Percentiles rank a stretch among this genome's conserved stretches.
phyloP scores from a whole-genome alignment of 768 basidiomycete species.

The Russula sp. region DNA sequence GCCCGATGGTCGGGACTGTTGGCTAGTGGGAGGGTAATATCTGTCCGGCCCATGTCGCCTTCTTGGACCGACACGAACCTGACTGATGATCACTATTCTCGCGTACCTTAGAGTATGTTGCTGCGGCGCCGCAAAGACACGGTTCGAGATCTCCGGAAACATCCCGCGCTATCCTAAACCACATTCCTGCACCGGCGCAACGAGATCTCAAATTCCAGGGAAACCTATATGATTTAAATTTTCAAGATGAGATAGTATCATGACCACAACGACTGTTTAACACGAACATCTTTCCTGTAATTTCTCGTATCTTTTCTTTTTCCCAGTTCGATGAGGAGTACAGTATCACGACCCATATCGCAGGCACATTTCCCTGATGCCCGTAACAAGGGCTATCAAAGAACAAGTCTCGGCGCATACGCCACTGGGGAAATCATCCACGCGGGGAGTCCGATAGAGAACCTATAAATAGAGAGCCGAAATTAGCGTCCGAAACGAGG shows the following conservation, averaged over 20 bases:
- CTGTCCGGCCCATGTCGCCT: no score
- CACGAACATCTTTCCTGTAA: background rate
- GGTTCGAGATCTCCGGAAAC: background rate
- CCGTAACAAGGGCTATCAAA: background rate
- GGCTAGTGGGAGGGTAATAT: no score
- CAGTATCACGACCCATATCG: background rate
- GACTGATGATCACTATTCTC: background rate
- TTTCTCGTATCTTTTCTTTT: background rate
- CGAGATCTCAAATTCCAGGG: background rate
- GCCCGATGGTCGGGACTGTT: no score
- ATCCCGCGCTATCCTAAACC: background rate
- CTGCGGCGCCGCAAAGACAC: background rate
- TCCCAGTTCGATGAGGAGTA: no score
- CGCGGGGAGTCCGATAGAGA: background rate
- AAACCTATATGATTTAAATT: background rate
- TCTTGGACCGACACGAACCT: no score
- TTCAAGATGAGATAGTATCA: background rate
- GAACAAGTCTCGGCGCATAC: background rate
- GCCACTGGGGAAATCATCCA: background rate
- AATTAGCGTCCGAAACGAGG: background rate
- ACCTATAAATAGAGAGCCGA: background rate
- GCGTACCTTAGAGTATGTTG: no score
- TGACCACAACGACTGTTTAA: background rate
- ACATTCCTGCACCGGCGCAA: background rate
- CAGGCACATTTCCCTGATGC: background rate